Evolutionary conservation across 1,139 yeast species (phyloP).

Genomic region (Diutina scorzettiae): DNA sequence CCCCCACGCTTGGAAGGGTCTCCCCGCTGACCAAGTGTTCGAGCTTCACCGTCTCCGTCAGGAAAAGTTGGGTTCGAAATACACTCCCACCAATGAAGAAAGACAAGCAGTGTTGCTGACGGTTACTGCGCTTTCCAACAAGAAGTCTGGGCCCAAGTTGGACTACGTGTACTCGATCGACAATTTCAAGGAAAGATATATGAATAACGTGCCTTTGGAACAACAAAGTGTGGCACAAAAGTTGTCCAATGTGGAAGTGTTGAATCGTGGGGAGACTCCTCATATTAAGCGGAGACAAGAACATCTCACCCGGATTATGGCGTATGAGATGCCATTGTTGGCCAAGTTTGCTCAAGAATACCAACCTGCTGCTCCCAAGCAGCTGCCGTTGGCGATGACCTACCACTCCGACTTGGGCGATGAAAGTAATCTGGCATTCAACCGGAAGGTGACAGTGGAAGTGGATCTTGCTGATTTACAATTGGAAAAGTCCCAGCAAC

Average conservation of each 20-base stretch:
- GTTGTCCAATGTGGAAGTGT: conserved; percentile 27
- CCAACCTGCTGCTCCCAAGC: conserved; percentile 26
- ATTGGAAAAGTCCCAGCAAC: conserved; percentile 41
- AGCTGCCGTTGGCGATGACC: conserved; percentile 52
- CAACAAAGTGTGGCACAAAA: conserved; percentile 28
- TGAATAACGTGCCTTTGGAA: conserved; percentile 32
- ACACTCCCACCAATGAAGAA: conserved; percentile 40
- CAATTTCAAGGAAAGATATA: conserved; percentile 31
- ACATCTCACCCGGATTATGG: conserved; percentile 63
- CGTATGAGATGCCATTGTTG: conserved; percentile 83
- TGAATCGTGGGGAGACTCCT: conserved; percentile 24
- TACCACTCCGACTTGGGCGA: conserved; percentile 69
- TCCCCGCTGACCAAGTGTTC: conserved; percentile 51
- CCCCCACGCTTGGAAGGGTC: conserved; percentile 60
- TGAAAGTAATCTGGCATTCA: conserved; percentile 45
- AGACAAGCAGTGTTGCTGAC: conserved; percentile 37
- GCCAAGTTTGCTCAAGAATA: conserved; percentile 62
- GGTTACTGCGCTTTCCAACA: conserved; percentile 18
- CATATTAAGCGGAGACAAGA: conserved; percentile 23
- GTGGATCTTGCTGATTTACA: conserved; percentile 44
- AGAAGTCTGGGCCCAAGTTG: conserved; percentile 21
- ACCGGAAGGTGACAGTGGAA: conserved; percentile 53
- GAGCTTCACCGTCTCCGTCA: conserved; percentile 50
- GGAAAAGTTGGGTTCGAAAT: conserved; percentile 41
- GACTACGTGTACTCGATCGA: conserved; percentile 35